Percentiles rank a stretch among this genome's conserved stretches.
These are phyloP conservation scores for Ophioceras dolichostomum DNA, from an alignment of 2,329 filamentous ascomycete species.

Conservation along the genomic window DNA sequence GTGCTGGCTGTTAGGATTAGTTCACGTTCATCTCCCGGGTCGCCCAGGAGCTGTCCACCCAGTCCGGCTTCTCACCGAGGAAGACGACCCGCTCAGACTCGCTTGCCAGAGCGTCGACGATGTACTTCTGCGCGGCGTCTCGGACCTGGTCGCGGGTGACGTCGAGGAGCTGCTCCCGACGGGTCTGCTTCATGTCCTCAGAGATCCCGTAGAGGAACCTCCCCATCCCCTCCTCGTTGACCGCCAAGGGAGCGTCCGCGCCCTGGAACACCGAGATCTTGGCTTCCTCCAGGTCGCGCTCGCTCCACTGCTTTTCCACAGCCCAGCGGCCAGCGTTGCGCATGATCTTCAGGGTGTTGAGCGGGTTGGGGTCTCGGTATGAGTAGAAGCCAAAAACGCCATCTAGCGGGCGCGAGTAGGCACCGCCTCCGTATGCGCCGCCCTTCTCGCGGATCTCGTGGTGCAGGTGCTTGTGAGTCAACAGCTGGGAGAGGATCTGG, in stretches of 20 bases:
- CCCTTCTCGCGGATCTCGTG: slow-evolving; percentile 97
- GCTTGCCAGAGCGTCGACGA: slow-evolving; percentile 54
- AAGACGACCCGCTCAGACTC: slow-evolving; percentile 55
- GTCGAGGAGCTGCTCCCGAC: slow-evolving; percentile 75
- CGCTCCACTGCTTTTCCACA: slow-evolving; percentile 66
- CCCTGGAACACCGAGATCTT: slow-evolving; percentile 91
- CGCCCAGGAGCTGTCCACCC: slow-evolving; percentile 64
- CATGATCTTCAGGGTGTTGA: slow-evolving; percentile 81
- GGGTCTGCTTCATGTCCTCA: slow-evolving; percentile 76
- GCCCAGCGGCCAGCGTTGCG: slow-evolving; percentile 73
- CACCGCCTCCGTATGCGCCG: slow-evolving; percentile 88
- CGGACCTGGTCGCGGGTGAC: slow-evolving; percentile 72
- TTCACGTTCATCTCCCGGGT: slow-evolving; percentile 62
- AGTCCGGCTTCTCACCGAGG: slow-evolving; percentile 72
- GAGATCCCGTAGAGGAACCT: slow-evolving; percentile 77
- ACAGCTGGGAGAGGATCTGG: slow-evolving; percentile 77
- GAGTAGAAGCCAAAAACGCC: slow-evolving; percentile 91
- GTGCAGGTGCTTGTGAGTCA: slow-evolving; percentile 93
- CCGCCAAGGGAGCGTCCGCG: slow-evolving; percentile 77
- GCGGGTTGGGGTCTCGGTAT: slow-evolving; percentile 91
- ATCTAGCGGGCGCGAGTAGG: slow-evolving; percentile 66
- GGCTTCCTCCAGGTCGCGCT: slow-evolving; percentile 83
- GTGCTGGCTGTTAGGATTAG: not conserved
- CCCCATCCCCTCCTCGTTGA: slow-evolving; percentile 78
- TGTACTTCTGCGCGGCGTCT: slow-evolving; percentile 67